Evolutionary conservation across 371 early-diverging fungal species (phyloP), one percentile per base, ranked within the genome.

Genomic region (Apophysomyces sp.): DNA sequence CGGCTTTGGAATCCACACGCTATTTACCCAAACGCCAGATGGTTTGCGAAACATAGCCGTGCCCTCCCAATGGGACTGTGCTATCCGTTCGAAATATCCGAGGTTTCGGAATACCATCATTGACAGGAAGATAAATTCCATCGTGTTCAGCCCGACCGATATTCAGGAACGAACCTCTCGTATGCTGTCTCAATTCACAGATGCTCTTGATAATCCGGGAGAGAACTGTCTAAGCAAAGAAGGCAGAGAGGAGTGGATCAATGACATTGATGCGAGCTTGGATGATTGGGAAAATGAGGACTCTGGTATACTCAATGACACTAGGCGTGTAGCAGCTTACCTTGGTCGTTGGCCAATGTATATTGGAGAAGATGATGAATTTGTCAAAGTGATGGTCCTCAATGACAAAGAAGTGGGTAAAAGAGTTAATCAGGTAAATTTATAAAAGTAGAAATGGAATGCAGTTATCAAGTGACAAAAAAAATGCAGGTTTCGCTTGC

Each of bases 251-350:
- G 76, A 78, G 57, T 81, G 82, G 82, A 65, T 81, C 2, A 67
- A 65, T 60, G 82, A 81, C 59, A 75, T 81, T 52, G 82, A 81
- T 63, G 75, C 78, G 1, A 77, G 77, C 41, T 62, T 81, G 53
- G 82, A 81, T 57, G 82, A 81, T 60, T 81, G 82, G 82, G 76
- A 75, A 31, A 77, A 81, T 55, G 82, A 81, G 62, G 82, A 81
- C 60, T 72, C 76, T 0, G 68, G 72, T n/a, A 55, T 77, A 1
- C 49, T 81, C 8, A 73, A 66, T 30, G 66, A 81, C 24, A 75
- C 68, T 5, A 65, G 63, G 3, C 60, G 65, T 12, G 66, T 67
- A 57, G 62, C 61, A 0, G 57, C 68, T n/a, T n/a, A n/a, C 28
- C 44, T 81, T 8, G 82, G 82, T 3, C 71, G 73, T 13, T 81